Evolutionary conservation across 768 basidiomycete genomes (phyloP).

Genomic region (Podaxis sp.): DNA sequence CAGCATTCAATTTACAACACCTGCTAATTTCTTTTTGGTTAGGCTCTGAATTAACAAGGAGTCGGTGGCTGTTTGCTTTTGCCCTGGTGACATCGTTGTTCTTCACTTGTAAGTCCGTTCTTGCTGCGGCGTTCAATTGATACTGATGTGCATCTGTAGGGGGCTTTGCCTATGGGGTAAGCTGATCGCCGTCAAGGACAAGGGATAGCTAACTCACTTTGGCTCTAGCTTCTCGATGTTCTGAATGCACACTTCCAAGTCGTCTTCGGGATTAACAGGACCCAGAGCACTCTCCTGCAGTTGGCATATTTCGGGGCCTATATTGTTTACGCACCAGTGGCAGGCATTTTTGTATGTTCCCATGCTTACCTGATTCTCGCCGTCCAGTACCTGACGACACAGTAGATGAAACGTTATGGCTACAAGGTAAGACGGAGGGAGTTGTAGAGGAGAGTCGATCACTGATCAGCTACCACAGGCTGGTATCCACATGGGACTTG

Average conservation of each 20-base stretch:
- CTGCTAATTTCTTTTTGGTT: background rate
- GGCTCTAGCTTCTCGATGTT: conserved; percentile 59
- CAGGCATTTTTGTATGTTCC: conserved; percentile 52
- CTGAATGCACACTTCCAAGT: conserved; percentile 73
- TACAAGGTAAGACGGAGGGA: conserved; percentile 53
- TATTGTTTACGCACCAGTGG: conserved; percentile 57
- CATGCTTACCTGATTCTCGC: background rate
- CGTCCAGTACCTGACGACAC: background rate
- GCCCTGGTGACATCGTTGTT: conserved; percentile 72
- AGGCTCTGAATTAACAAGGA: conserved; percentile 45
- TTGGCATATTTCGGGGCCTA: conserved; percentile 75
- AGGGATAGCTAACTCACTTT: background rate
- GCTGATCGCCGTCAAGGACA: conserved; percentile 17
- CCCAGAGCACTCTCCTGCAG: conserved; percentile 74
- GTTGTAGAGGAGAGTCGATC: background rate
- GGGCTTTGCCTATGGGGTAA: conserved; percentile 69
- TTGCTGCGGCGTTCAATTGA: background rate
- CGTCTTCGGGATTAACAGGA: conserved; percentile 64
- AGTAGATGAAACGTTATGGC: conserved; percentile 58
- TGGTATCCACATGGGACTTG: conserved; percentile 63
- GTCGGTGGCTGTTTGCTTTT: conserved; percentile 58
- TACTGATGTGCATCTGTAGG: conserved; percentile 30
- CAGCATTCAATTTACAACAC: background rate
- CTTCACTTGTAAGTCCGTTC: conserved; percentile 57
- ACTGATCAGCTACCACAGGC: conserved; percentile 23